phyloP scores from a whole-genome alignment of 176 grass and related monocot species.

The Zoysia pacifica region DNA sequence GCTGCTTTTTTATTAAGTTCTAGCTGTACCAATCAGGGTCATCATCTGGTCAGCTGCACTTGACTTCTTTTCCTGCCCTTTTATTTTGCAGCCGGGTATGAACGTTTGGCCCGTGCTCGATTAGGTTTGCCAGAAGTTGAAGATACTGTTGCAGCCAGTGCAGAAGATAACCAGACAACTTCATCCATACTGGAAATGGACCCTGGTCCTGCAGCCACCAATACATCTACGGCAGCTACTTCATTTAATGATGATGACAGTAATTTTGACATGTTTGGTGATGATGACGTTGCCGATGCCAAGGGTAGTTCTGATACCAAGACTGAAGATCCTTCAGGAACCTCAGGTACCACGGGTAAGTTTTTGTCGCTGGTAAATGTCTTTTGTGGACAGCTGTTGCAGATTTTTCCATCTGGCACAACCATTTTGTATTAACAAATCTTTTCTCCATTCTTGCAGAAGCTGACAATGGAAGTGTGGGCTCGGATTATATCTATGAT shows the following conservation, averaged over 20 bases:
- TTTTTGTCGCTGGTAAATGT: conserved; percentile 13
- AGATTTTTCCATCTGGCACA: background rate
- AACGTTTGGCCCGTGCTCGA: conserved; percentile 65
- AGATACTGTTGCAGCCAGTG: conserved; percentile 53
- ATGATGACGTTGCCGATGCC: conserved; percentile 62
- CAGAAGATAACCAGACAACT: conserved; percentile 45
- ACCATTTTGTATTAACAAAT: conserved; percentile 19
- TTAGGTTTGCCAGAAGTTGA: conserved; percentile 51
- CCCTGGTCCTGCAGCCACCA: conserved; percentile 49
- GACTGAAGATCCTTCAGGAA: conserved; percentile 42
- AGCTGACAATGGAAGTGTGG: conserved; percentile 47
- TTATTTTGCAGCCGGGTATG: conserved; percentile 77
- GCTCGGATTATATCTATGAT: conserved; percentile 87
- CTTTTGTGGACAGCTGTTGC: background rate
- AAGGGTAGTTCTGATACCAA: conserved; percentile 46
- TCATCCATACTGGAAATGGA: conserved; percentile 57
- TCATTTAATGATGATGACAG: conserved; percentile 31
- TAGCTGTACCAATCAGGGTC: no score
- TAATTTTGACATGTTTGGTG: conserved; percentile 91
- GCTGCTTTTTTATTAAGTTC: no score
- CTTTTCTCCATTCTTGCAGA: conserved; percentile 50
- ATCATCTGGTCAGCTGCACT: background rate
- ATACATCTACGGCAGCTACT: conserved; percentile 39
- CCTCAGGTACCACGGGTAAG: background rate
- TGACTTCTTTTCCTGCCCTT: conserved; percentile 12